A percentile compares a stretch with the other conserved stretches of the same genome.
These are phyloP conservation scores for Ophiostoma pallidulum DNA, from an alignment of 2,329 filamentous ascomycete genomes.

Conservation along the genomic window DNA sequence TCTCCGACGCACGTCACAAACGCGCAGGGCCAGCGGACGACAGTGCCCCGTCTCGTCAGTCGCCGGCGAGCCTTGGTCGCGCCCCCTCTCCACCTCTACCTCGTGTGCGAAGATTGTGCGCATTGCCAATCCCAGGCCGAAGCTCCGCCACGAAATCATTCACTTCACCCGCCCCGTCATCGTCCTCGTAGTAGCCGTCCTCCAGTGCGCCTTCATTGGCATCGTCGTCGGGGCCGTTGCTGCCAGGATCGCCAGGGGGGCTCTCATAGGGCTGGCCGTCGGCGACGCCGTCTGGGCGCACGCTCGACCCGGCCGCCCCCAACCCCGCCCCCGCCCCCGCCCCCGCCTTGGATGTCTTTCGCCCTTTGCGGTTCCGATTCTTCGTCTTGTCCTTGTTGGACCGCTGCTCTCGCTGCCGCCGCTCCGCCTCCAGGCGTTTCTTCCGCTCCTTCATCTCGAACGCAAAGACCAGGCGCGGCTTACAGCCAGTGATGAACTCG, in stretches of 20 bases:
- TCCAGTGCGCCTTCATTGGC: background rate
- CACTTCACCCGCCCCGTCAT: slow-evolving; percentile 1
- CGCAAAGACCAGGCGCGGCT: slow-evolving; percentile 72
- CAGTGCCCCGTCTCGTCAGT: background rate
- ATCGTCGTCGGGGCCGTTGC: too few species aligned
- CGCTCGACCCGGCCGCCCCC: background rate
- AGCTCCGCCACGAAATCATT: slow-evolving; percentile 7
- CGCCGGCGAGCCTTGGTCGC: background rate
- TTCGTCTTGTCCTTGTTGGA: slow-evolving; percentile 73
- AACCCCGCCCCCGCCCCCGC: too few species aligned
- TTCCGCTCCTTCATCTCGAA: slow-evolving; percentile 93
- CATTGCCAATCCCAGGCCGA: background rate
- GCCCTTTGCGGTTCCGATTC: slow-evolving; percentile 82
- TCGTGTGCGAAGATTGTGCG: background rate
- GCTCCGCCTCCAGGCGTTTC: slow-evolving; percentile 73
- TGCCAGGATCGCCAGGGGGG: background rate
- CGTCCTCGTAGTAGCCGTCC: slow-evolving; percentile 9
- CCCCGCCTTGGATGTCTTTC: slow-evolving; percentile 61
- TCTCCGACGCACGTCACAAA: too few species aligned
- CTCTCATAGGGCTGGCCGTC: slow-evolving; percentile 7
- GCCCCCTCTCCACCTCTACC: background rate
- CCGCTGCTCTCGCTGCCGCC: slow-evolving; percentile 63
- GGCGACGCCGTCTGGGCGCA: slow-evolving; percentile 20
- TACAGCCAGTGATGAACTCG: slow-evolving; percentile 84
- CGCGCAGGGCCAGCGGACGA: too few species aligned